Evolutionary conservation across 192 early-diverging fungal genomes (phyloP).

Genomic region (Coemansia sp.): DNA sequence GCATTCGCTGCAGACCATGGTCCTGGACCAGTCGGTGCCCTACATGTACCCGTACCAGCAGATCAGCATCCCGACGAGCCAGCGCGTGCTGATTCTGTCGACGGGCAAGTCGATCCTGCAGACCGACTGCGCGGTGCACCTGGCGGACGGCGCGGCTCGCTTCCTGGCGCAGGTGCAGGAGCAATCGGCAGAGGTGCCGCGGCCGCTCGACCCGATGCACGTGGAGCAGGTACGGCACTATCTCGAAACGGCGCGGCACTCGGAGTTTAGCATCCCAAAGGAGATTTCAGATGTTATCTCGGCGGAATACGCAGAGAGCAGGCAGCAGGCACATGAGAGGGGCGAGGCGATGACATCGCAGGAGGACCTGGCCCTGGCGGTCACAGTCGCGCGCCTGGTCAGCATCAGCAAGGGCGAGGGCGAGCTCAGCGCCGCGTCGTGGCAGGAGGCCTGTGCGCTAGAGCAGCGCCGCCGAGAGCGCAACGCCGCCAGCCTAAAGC

Average conservation of each 20-base stretch:
- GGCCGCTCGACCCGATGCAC: conserved; percentile 46
- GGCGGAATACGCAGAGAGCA: conserved; percentile 33
- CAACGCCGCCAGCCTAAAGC: too few species aligned
- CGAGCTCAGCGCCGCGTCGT: conserved; percentile 29
- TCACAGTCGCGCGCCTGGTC: conserved; percentile 41
- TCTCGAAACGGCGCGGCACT: conserved; percentile 47
- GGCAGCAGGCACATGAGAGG: conserved; percentile 27
- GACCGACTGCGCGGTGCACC: conserved; percentile 52
- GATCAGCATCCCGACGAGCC: conserved; percentile 63
- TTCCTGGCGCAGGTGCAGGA: conserved; percentile 9
- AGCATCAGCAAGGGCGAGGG: conserved; percentile 42
- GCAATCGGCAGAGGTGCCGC: conserved; percentile 1
- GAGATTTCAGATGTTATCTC: conserved; percentile 57
- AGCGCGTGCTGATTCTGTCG: conserved; percentile 60
- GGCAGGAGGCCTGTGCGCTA: conserved; percentile 36
- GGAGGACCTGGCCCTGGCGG: conserved; percentile 29
- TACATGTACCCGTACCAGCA: conserved; percentile 68
- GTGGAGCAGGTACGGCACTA: conserved; percentile 54
- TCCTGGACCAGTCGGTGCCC: conserved; percentile 56
- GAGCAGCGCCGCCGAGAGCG: conserved; percentile 22
- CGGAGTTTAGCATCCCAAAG: conserved; percentile 57
- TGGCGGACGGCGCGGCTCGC: conserved; percentile 18
- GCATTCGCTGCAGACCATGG: conserved; percentile 56
- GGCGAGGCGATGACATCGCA: conserved; percentile 40
- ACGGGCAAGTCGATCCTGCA: conserved; percentile 64